phyloP scores from a whole-genome alignment of 1,284 basidiomycete genomes.

The Tilletia indica region DNA sequence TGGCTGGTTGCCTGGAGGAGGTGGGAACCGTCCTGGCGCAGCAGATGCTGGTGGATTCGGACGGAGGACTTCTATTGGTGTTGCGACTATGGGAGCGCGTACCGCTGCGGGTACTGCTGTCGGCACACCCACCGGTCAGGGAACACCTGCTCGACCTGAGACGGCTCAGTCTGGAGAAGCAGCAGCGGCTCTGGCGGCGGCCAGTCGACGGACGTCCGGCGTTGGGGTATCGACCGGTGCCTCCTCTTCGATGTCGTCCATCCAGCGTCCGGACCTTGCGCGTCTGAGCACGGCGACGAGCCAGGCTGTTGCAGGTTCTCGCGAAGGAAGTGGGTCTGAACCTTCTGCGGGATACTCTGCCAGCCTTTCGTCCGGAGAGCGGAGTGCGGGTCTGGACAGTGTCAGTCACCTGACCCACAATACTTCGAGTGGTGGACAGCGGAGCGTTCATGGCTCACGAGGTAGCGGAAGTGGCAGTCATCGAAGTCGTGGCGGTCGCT shows the following conservation, averaged over 20 bases:
- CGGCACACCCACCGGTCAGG: slow-evolving; percentile 3
- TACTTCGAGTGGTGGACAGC: not conserved
- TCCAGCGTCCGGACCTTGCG: not conserved
- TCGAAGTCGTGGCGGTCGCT: not conserved
- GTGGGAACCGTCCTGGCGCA: too few species aligned
- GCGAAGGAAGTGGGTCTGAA: not conserved
- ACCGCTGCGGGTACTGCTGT: slow-evolving; percentile 2
- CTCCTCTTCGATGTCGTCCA: too few species aligned
- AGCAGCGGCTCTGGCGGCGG: too few species aligned
- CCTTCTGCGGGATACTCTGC: not conserved
- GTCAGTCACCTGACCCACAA: not conserved
- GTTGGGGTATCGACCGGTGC: not conserved
- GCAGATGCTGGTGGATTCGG: too few species aligned
- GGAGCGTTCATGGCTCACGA: too few species aligned
- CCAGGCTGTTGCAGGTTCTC: not conserved
- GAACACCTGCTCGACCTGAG: too few species aligned
- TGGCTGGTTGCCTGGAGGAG: not conserved
- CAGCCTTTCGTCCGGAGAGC: not conserved
- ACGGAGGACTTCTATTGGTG: too few species aligned
- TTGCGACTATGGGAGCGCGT: not conserved
- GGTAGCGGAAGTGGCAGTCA: slow-evolving; percentile 5
- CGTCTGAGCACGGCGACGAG: slow-evolving; percentile 1
- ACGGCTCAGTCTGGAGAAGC: too few species aligned
- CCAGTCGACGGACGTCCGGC: not conserved
- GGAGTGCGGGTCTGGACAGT: not conserved